Evolutionary conservation across 2,329 filamentous ascomycete species (phyloP).

Genomic region (Talaromyces marneffei): DNA sequence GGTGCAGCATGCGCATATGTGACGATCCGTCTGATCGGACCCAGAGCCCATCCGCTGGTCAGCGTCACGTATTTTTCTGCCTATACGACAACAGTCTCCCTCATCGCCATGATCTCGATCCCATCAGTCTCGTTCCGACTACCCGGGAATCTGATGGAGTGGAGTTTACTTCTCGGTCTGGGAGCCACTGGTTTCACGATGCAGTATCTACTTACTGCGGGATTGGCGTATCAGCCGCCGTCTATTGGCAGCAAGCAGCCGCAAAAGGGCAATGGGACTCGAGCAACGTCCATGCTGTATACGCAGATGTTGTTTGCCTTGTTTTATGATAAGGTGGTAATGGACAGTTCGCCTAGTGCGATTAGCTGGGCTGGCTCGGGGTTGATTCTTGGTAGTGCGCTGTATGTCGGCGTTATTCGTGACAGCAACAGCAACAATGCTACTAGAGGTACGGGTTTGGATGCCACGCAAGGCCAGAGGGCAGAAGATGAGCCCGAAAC

Average conservation of each 20-base stretch:
- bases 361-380: conserved; percentile 57
- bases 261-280: conserved; percentile 28
- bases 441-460: not conserved
- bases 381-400: conserved; percentile 59
- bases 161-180: conserved; percentile 62
- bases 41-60: conserved; percentile 73
- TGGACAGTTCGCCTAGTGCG: conserved; percentile 53
- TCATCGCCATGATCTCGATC: conserved; percentile 52
- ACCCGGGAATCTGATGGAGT: conserved; percentile 53
- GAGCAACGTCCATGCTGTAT: conserved; percentile 63
- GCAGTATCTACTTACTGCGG: conserved; percentile 79
- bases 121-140: conserved; percentile 54
- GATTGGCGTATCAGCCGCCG: conserved; percentile 65
- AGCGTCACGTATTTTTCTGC: conserved; percentile 77
- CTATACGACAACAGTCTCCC: conserved; percentile 63
- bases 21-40: conserved; percentile 72
- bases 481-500: not conserved
- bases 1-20: conserved; percentile 72
- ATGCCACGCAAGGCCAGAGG: not conserved
- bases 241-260: conserved; percentile 12
- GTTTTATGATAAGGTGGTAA: conserved; percentile 58
- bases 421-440: conserved; percentile 22
- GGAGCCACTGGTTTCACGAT: conserved; percentile 72
- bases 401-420: conserved; percentile 57
- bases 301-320: conserved; percentile 66